Conservation (phyloP, 83 land plant species). For the Picea engelmannii region DNA sequence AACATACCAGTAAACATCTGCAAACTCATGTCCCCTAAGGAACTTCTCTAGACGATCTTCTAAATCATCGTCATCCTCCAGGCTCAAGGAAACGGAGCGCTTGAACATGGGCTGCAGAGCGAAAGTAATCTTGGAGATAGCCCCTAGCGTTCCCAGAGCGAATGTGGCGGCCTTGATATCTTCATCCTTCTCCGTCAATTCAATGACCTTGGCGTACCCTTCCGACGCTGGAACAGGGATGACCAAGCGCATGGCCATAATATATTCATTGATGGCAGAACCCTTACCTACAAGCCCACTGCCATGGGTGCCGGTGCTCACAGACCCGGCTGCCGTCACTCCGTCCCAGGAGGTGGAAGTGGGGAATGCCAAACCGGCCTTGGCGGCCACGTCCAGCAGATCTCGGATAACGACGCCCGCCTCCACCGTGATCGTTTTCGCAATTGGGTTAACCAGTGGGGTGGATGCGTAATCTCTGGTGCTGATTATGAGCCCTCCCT, state of each 20-base stretch:
- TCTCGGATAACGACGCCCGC: not conserved
- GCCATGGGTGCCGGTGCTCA: slow-evolving; percentile 33
- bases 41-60: slow-evolving; percentile 11
- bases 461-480: not conserved
- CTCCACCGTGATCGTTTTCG: not conserved
- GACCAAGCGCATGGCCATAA: slow-evolving; percentile 14
- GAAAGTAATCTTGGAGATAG: slow-evolving; percentile 24
- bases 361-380: slow-evolving; percentile 16
- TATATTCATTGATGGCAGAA: not conserved
- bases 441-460: not conserved
- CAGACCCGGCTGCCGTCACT: slow-evolving; percentile 17
- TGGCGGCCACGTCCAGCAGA: slow-evolving; percentile 4
- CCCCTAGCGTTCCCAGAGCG: slow-evolving; percentile 30
- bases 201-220: slow-evolving; percentile 17
- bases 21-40: not conserved
- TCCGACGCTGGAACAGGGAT: slow-evolving; percentile 16
- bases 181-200: no score
- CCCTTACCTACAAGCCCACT: slow-evolving; percentile 24
- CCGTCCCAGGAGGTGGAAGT: slow-evolving; percentile 28
- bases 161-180: slow-evolving; percentile 20
- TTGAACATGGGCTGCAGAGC: slow-evolving; percentile 34
- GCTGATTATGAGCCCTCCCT: not conserved
- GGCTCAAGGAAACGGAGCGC: slow-evolving; percentile 19
- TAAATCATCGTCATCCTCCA: slow-evolving; percentile 10
- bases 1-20: slow-evolving; percentile 12